These are phyloP conservation scores for Backusella westeae DNA, from an alignment of 192 early-diverging fungal species.

Conservation along the genomic window DNA sequence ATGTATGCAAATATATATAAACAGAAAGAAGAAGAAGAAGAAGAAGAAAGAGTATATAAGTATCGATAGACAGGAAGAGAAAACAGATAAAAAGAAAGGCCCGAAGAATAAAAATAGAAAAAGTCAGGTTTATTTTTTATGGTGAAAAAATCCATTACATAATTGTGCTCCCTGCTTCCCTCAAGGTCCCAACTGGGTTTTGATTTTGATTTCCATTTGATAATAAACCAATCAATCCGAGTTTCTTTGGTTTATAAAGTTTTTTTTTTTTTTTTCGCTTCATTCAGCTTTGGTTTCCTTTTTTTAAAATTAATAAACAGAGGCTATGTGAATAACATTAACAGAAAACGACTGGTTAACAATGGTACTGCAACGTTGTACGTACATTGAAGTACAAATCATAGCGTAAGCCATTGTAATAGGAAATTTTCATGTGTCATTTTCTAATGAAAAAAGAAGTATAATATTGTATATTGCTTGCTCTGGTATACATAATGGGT, in stretches of 20 bases:
- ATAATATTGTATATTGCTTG: not conserved
- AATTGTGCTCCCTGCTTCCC: not conserved
- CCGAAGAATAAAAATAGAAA: not conserved
- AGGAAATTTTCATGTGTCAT: not conserved
- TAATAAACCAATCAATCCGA: not conserved
- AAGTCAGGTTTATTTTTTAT: not conserved
- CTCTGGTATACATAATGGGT: not conserved
- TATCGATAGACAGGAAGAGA: not conserved
- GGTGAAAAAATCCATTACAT: not conserved
- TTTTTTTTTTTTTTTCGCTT: not conserved
- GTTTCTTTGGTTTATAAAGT: not conserved
- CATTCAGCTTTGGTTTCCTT: not conserved
- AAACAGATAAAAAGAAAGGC: not conserved
- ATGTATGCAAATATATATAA: not conserved
- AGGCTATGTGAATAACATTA: not conserved
- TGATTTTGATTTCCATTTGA: not conserved
- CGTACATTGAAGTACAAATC: not conserved
- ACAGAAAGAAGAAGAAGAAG: not conserved
- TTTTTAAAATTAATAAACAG: not conserved
- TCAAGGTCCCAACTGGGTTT: not conserved
- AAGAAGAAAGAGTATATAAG: not conserved
- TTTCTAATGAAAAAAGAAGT: not conserved
- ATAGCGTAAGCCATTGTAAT: not conserved
- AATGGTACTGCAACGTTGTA: not conserved
- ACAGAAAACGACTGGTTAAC: not conserved